Evolutionary conservation across 345 rosid species (phyloP).

Genomic region (Pistacia integerrima): DNA sequence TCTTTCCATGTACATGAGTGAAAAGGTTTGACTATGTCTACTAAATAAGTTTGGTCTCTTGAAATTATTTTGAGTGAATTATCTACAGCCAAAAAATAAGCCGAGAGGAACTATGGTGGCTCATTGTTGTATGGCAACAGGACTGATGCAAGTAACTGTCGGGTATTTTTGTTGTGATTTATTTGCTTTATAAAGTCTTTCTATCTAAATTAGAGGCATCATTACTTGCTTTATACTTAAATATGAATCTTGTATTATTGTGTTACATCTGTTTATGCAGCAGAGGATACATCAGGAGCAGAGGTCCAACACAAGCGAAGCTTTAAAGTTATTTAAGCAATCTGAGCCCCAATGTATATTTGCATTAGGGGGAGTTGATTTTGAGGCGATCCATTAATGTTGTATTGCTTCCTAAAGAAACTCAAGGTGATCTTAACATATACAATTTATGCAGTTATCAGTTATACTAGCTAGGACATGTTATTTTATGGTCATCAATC

Average conservation of each 20-base stretch:
- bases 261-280: too few relatives aligned
- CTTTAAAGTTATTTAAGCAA: too few relatives aligned
- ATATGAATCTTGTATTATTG: background rate
- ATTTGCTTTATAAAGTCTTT: constrained; percentile 5
- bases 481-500: too few relatives aligned
- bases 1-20: constrained; percentile 21
- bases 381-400: too few relatives aligned
- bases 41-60: constrained; percentile 24
- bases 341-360: too few relatives aligned
- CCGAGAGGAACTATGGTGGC: constrained; percentile 77
- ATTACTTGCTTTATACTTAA: constrained; percentile 13
- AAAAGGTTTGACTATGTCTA: constrained; percentile 15
- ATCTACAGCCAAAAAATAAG: constrained; percentile 54
- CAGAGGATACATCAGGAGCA: too few relatives aligned
- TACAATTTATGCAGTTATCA: too few relatives aligned
- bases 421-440: too few relatives aligned
- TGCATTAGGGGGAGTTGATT: too few relatives aligned
- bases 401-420: too few relatives aligned
- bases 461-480: too few relatives aligned
- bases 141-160: constrained; percentile 59
- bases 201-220: constrained; percentile 1
- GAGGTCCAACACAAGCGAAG: too few relatives aligned
- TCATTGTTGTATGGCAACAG: constrained; percentile 58
- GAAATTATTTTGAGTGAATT: constrained; percentile 53
- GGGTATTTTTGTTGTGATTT: constrained; percentile 38